Base-by-base conservation (phyloP, 345 rosid genomes). In the Brassica juncea region DNA sequence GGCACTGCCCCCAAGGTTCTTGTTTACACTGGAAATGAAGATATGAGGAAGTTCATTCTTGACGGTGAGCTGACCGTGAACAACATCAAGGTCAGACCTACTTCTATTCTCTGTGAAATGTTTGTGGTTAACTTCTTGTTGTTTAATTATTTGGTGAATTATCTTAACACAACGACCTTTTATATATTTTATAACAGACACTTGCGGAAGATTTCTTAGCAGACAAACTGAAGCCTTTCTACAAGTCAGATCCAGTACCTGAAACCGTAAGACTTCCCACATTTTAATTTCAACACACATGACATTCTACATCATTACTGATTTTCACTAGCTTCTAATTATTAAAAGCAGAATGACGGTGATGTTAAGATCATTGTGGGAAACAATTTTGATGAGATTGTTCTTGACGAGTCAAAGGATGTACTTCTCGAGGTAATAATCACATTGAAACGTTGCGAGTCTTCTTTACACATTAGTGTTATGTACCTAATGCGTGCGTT, bases 291-390 rank as follows among this genome's bases (percentile, higher is more conserved):
- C n/a, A 34, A 34, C 64, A 47, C 65, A 62, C 16, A 66, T 61
- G 3, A 31, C 70, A 76, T 21, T 47, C 77, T 63, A 67, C 71
- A n/a, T 68, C 19, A 34, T 35, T 76, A 11, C 66, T 77, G 44
- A 66, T 84, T 63, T 71, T 66, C 73, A 32, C 44, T 31, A 27
- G 78, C 68, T 65, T 75, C 47, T 31, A 44, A 70, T 47, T 47
- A 70, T 66, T n/a, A 39, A 77, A 58, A 11, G 32, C 84, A 95
- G 99, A 93, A 95, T 73, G 91, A 91, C 54, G 98, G 89, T 21
- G 99, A 95, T 85, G 94, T 95, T 79, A 95, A 93, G 84, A 84
- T 93, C 74, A 87, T 95, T 71, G 98, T 95, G 58, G 99, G 97
- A 39, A 77, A 90, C 80, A 95, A 89, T 81, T 95, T 95, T 55